Percentiles rank a stretch among this genome's conserved stretches.
phyloP scores from a whole-genome alignment of 2,329 filamentous ascomycete genomes.

The Fusarium clavum region DNA sequence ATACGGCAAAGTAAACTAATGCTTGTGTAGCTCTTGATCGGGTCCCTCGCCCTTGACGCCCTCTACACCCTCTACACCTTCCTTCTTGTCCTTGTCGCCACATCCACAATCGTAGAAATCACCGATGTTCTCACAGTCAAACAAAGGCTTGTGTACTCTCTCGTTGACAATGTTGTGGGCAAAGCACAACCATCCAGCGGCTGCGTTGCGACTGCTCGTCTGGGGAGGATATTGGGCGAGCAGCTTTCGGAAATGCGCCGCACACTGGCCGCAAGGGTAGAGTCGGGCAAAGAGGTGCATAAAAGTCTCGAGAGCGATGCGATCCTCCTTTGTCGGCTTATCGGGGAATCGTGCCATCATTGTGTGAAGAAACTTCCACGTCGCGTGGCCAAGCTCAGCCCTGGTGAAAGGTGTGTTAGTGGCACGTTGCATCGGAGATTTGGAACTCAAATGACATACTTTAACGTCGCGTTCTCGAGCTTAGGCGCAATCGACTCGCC shows the following conservation, averaged over 20 bases:
- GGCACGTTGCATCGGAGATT: neutral
- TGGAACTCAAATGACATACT: constrained; percentile 61
- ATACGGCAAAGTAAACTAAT: constrained; percentile 10
- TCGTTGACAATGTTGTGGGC: constrained; percentile 76
- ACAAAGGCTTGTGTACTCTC: constrained; percentile 69
- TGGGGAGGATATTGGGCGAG: constrained; percentile 73
- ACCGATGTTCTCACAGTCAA: constrained; percentile 75
- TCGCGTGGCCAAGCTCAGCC: constrained; percentile 73
- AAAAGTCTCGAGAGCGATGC: constrained; percentile 71
- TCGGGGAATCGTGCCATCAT: constrained; percentile 78
- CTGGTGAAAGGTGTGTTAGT: constrained; percentile 49
- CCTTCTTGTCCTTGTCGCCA: constrained; percentile 69
- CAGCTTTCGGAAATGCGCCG: constrained; percentile 72
- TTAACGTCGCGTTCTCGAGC: constrained; percentile 83
- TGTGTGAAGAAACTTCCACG: constrained; percentile 78
- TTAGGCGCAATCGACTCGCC: constrained; percentile 83
- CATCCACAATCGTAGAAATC: constrained; percentile 80
- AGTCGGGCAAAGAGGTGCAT: constrained; percentile 75
- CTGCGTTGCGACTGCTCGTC: constrained; percentile 70
- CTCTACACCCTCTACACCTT: constrained; percentile 43
- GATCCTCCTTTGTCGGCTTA: constrained; percentile 71
- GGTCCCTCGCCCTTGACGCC: constrained; percentile 29
- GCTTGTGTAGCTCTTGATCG: constrained; percentile 39
- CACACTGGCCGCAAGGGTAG: constrained; percentile 78
- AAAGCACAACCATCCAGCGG: constrained; percentile 75